Conservation (phyloP, 2,329 filamentous ascomycete species). For the Aurifilum marmelostoma region DNA sequence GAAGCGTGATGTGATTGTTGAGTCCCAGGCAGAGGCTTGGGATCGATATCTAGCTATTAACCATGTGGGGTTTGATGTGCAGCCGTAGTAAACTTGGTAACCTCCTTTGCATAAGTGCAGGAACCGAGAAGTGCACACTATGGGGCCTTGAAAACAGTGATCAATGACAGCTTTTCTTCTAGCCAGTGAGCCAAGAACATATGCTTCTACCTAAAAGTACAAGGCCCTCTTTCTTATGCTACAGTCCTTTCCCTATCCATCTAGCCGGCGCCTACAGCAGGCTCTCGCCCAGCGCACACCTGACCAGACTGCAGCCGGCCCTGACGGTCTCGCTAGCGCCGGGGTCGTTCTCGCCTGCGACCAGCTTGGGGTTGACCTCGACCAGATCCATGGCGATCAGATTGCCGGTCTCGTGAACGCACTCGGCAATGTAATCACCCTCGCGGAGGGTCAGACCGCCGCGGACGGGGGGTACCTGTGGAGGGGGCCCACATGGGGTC, state of each 20-base stretch:
- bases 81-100: too few relatives aligned
- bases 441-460: constrained; percentile 92
- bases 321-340: constrained; percentile 85
- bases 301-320: constrained; percentile 86
- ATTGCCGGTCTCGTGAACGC: constrained; percentile 77
- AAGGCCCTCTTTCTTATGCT: too few relatives aligned
- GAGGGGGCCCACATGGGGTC: constrained; percentile 96
- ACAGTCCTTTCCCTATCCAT: too few relatives aligned
- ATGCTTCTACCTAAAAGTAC: not conserved
- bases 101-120: too few relatives aligned
- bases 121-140: too few relatives aligned
- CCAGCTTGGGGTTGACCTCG: constrained; percentile 75
- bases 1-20: too few relatives aligned
- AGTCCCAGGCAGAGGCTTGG: too few relatives aligned
- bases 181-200: not conserved
- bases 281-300: constrained; percentile 91
- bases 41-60: too few relatives aligned
- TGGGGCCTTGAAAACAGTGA: too few relatives aligned
- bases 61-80: too few relatives aligned
- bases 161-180: not conserved
- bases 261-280: constrained; percentile 62
- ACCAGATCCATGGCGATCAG: constrained; percentile 81
- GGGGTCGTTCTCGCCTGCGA: constrained; percentile 56
- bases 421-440: constrained; percentile 95
- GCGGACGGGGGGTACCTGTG: constrained; percentile 91